Base-by-base conservation (phyloP, 306 rosid genomes). In the Ormosia emarginata region DNA sequence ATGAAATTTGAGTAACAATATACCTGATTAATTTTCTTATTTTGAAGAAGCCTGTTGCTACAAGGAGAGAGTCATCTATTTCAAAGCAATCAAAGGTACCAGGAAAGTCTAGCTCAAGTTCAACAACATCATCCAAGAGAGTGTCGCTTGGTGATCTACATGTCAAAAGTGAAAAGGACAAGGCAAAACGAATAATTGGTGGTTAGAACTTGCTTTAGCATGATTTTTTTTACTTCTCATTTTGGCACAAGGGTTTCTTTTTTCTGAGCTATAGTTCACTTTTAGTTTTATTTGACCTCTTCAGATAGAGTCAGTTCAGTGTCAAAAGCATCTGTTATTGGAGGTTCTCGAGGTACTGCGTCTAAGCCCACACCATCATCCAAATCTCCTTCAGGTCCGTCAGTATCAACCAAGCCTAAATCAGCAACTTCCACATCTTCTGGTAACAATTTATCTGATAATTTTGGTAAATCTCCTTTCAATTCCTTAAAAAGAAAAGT, bases 81-180 rank as follows among this genome's bases (percentile, higher is more conserved):
- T 65, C 80, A 74, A 89, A 88, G 87, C 94, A 62, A 62, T 82
- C 91, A 13, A 96, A 87, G 90, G 76, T 78, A 79, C 81, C 44
- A 18, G 84, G 73, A 67, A 93, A 85, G 86, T 86, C 87, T 67
- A 85, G 61, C 80, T 78, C 92, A n/a, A 85, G 80, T 90, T 79
- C 94, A 81, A 65, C 87, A 50, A 33, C 85, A 57, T 75, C 86
- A 37, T 82, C 87, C 77, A 94, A 92, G 86, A 96, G 94, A 87
- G 92, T 86, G 57, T 93, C 96, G 11, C 58, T 90, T 18, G 88
- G 95, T 43, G 84, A 78, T 72, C 78, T 56, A 24, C 90, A 67
- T 82, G 32, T 74, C 74, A 86, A 82, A 79, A 46, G n/a, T 36
- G 97, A 77, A 79, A 89, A 79, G 73, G 91, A 89, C 74, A 89